phyloP scores from a whole-genome alignment of 345 rosid genomes.

The Populus euphratica region DNA sequence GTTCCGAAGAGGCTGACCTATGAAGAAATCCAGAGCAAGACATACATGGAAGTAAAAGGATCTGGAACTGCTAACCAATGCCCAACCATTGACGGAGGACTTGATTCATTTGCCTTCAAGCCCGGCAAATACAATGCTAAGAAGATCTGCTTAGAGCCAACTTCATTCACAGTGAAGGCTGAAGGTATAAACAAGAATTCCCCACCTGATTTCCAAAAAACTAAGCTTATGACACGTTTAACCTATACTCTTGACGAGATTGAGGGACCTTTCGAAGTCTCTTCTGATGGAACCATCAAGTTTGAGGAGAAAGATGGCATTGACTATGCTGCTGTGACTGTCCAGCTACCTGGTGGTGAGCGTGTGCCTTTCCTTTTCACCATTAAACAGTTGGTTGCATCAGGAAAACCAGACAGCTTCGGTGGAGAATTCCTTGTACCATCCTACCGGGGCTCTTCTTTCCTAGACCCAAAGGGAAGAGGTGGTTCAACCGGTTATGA shows the following conservation, averaged over 20 bases:
- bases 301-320: conserved; percentile 88
- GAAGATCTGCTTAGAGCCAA: conserved; percentile 91
- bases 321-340: conserved; percentile 84
- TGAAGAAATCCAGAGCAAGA: conserved; percentile 93
- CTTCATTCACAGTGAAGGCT: conserved; percentile 96
- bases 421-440: conserved; percentile 72
- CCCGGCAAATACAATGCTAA: conserved; percentile 77
- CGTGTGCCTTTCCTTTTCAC: conserved; percentile 91
- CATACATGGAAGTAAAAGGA: conserved; percentile 93
- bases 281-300: conserved; percentile 51
- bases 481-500: conserved; percentile 90
- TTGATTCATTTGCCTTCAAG: conserved; percentile 66
- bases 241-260: conserved; percentile 96
- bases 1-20: conserved; percentile 80
- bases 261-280: conserved; percentile 90
- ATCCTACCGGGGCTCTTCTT: conserved; percentile 75
- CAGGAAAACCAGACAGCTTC: conserved; percentile 77
- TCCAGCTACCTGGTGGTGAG: conserved; percentile 83
- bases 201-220: conserved; percentile 85
- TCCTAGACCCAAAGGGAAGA: conserved; percentile 93
- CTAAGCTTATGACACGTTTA: conserved; percentile 96
- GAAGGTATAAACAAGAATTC: conserved; percentile 76
- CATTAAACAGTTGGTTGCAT: conserved; percentile 69
- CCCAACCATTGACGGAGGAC: conserved; percentile 78
- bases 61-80: conserved; percentile 95